A percentile compares a stretch with the other conserved stretches of the same genome.
Conservation (phyloP, 1,284 basidiomycete genomes). For the Moesziomyces globuligerus region DNA sequence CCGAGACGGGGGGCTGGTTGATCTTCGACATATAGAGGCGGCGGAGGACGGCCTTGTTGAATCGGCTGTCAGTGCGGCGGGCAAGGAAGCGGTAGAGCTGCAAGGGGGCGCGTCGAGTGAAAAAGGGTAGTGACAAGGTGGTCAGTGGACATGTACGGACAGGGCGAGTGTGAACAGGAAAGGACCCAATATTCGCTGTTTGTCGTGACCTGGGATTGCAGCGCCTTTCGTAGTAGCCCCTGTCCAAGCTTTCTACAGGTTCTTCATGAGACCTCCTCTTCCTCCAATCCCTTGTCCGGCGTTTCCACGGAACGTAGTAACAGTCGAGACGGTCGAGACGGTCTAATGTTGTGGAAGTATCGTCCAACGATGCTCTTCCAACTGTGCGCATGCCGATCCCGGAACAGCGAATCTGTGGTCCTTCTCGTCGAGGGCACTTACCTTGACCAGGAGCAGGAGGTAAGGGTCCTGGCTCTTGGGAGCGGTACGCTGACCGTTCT, state of each 20-base stretch:
- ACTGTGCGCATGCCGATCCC: neutral
- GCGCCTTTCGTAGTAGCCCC: too few relatives aligned
- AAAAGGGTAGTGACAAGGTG: neutral
- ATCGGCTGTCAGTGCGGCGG: slow-evolving; percentile 91
- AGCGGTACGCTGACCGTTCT: slow-evolving; percentile 92
- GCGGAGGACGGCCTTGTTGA: slow-evolving; percentile 98
- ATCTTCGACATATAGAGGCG: slow-evolving; percentile 96
- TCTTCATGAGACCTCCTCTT: too few relatives aligned
- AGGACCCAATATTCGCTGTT: too few relatives aligned
- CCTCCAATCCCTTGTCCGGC: too few relatives aligned
- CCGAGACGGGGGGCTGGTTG: slow-evolving; percentile 95
- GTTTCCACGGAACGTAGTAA: too few relatives aligned
- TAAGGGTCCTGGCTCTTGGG: slow-evolving; percentile 99
- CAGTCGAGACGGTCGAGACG: neutral
- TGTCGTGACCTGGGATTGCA: too few relatives aligned
- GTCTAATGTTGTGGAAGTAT: neutral
- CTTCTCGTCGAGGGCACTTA: slow-evolving; percentile 68
- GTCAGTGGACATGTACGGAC: neutral
- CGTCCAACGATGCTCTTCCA: neutral
- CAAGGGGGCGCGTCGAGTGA: slow-evolving; percentile 1
- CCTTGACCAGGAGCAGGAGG: slow-evolving; percentile 97
- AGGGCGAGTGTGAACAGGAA: neutral
- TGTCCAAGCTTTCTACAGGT: too few relatives aligned
- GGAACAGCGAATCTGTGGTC: neutral
- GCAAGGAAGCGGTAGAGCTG: slow-evolving; percentile 99